A percentile compares a stretch with the other conserved stretches of the same genome.
phyloP scores from a whole-genome alignment of 208 protist species.

The Trypanosoma melophagium region DNA sequence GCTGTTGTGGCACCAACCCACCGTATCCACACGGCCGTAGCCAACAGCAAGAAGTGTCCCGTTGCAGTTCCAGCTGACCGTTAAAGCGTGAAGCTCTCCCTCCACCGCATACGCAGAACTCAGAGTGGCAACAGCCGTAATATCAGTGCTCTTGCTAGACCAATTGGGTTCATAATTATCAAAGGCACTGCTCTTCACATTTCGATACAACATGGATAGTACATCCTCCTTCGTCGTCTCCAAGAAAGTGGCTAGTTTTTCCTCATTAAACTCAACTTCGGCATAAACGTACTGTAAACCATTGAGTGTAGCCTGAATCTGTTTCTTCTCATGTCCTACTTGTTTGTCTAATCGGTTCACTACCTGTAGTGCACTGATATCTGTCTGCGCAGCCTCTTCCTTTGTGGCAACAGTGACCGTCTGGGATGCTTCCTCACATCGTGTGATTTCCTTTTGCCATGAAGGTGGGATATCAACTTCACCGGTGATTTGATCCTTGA shows the following conservation, averaged over 20 bases:
- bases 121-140: conserved; percentile 67
- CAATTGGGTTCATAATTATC: conserved; percentile 88
- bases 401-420: conserved; percentile 37
- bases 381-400: conserved; percentile 62
- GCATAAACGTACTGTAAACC: conserved; percentile 85
- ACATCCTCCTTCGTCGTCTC: conserved; percentile 48
- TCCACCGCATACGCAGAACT: conserved; percentile 58
- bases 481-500: conserved; percentile 75
- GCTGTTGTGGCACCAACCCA: conserved; percentile 83
- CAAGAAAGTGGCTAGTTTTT: conserved; percentile 63
- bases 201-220: conserved; percentile 65
- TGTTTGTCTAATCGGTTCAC: conserved; percentile 65
- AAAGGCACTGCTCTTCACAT: conserved; percentile 71
- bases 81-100: conserved; percentile 65
- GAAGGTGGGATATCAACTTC: conserved; percentile 63
- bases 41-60: conserved; percentile 84
- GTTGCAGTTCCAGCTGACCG: conserved; percentile 80
- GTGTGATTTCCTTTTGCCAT: conserved; percentile 53
- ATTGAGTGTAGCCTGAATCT: conserved; percentile 54
- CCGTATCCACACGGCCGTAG: conserved; percentile 84
- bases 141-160: conserved; percentile 60
- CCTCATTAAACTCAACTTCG: conserved; percentile 50
- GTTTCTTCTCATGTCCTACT: conserved; percentile 45
- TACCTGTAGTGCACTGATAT: conserved; percentile 58
- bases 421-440: conserved; percentile 44